Evolutionary conservation across 2,329 filamentous ascomycete genomes (phyloP).

Genomic region (Fusarium stilboides): DNA sequence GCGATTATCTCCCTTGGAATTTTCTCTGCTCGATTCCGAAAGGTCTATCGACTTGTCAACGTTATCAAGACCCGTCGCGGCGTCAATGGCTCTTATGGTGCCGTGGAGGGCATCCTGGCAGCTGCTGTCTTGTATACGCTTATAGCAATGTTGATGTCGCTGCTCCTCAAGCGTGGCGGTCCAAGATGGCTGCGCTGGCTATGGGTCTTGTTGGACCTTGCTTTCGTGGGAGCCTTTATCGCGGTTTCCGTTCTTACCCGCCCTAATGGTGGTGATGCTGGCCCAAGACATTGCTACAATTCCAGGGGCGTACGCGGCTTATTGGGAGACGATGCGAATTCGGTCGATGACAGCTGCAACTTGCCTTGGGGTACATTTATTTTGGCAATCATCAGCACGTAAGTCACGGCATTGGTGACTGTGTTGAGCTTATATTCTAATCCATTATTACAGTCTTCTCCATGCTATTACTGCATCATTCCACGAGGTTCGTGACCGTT

Average conservation of each 20-base stretch:
- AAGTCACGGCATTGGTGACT: neutral
- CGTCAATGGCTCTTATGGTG: constrained; percentile 22
- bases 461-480: constrained; percentile 27
- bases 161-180: constrained; percentile 22
- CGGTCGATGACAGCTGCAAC: constrained; percentile 10
- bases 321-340: neutral
- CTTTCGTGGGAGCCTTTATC: constrained; percentile 27
- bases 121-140: constrained; percentile 38
- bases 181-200: constrained; percentile 33
- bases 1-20: constrained; percentile 33
- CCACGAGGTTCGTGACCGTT: constrained; percentile 17
- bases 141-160: constrained; percentile 20
- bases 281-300: constrained; percentile 17
- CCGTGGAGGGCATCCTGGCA: constrained; percentile 40
- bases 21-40: constrained; percentile 30
- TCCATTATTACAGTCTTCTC: neutral
- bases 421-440: neutral
- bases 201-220: constrained; percentile 23
- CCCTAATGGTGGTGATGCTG: constrained; percentile 16
- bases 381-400: constrained; percentile 35
- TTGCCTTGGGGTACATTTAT: constrained; percentile 35
- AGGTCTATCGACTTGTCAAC: constrained; percentile 26
- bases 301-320: neutral
- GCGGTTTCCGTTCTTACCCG: constrained; percentile 25
- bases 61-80: constrained; percentile 29